Base-by-base conservation (phyloP, 768 basidiomycete genomes). In the Leucocoprinus birnbaumii region DNA sequence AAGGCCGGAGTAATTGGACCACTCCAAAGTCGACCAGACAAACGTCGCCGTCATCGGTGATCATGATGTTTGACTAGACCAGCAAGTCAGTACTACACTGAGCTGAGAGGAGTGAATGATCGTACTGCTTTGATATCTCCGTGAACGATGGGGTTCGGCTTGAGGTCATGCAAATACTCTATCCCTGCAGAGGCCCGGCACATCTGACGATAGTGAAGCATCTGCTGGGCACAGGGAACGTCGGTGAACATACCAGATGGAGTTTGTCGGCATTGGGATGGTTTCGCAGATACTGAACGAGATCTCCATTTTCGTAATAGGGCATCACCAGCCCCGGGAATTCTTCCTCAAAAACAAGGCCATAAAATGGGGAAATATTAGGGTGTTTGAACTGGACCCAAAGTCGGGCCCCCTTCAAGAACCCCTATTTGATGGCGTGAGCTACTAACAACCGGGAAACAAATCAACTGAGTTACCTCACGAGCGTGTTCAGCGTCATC, bases 11-110 rank as follows among this genome's bases (percentile, higher is more conserved):
- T 11, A 74, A 63, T 31, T 66, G 63, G 1, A 73, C 70, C 26
- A 77, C 63, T 24, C 76, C 76, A 48, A 76, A 77, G 52, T 76
- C 74, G 5, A 71, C 56, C 37, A 76, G 55, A 38, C 65, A 58
- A 9, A 69, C 73, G 41, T 68, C 60, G 19, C 61, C 61, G 7
- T 51, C 48, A 45, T 75, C 69, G 47, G 58, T 61, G 9, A 77
- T 61, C 0, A 76, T 61, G 34, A 76, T 62, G 41, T 76, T 77
- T 11, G 64, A 63, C 76, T 76, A 52, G 44, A 25, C n/a, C n/a
- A 5, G n/a, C 4, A 41, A 6, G 7, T 41, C 4, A 16, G 7
- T 14, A 3, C 40, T 6, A 19, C 4, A 3, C 8, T 14, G 6
- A 41, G 40, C 5, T 31, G n/a, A n/a, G n/a, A n/a, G n/a, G n/a